Conservation (phyloP, 208 protist species). For the Phytomonas sp. region DNA sequence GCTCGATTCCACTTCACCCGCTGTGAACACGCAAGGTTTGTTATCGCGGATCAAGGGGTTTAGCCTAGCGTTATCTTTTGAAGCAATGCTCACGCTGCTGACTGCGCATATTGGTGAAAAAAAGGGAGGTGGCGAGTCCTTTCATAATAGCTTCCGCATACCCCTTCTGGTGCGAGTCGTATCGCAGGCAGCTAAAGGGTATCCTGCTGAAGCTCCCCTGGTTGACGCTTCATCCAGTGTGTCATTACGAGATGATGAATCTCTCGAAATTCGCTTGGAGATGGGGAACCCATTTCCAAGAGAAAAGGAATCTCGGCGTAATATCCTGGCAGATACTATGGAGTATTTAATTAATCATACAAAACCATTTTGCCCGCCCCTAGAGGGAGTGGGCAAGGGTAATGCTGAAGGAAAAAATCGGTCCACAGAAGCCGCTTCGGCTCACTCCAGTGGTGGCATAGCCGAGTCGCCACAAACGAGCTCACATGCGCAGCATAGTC, state of each 20-base stretch:
- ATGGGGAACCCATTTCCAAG: slow-evolving; percentile 19
- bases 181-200: background rate
- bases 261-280: slow-evolving; percentile 17
- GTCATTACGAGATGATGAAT: background rate
- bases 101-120: background rate
- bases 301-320: slow-evolving; percentile 22
- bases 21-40: background rate
- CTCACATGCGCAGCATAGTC: background rate
- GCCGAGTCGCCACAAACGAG: background rate
- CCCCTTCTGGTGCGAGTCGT: background rate
- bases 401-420: background rate
- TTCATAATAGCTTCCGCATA: background rate
- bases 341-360: slow-evolving; percentile 6
- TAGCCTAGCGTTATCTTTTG: background rate
- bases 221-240: background rate
- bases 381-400: background rate
- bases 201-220: background rate
- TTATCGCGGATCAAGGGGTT: background rate
- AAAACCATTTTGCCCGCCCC: background rate
- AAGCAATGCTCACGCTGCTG: background rate
- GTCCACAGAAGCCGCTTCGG: background rate
- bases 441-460: background rate
- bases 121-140: background rate
- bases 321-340: slow-evolving; percentile 16
- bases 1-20: background rate